A percentile compares a stretch with the other conserved stretches of the same genome.
These are phyloP conservation scores for Populus hybrid DNA, from an alignment of 441 rosid species.

Conservation along the genomic window DNA sequence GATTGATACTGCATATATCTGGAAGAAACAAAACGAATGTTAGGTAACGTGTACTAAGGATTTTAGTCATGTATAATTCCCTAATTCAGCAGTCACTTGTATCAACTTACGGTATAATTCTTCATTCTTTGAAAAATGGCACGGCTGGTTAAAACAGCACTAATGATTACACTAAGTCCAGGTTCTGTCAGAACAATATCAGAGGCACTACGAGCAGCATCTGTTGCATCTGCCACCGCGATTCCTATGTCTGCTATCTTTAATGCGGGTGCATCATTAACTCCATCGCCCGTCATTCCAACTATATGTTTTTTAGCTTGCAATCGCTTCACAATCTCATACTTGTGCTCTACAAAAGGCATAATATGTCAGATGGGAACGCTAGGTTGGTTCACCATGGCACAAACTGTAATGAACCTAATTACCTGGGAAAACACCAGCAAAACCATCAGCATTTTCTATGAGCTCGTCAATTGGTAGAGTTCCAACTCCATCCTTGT, in stretches of 20 bases:
- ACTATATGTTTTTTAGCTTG: slow-evolving; percentile 77
- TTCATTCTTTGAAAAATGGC: slow-evolving; percentile 96
- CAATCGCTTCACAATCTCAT: slow-evolving; percentile 80
- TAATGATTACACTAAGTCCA: slow-evolving; percentile 82
- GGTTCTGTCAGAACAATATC: slow-evolving; percentile 93
- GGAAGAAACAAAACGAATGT: slow-evolving; percentile 20
- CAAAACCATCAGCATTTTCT: slow-evolving; percentile 30
- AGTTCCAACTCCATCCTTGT: slow-evolving; percentile 58
- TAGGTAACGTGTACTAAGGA: neutral
- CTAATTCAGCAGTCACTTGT: neutral
- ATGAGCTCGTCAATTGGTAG: slow-evolving; percentile 84
- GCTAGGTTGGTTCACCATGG: slow-evolving; percentile 1
- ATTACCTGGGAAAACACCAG: slow-evolving; percentile 90
- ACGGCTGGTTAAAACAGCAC: slow-evolving; percentile 83
- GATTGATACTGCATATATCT: slow-evolving; percentile 94
- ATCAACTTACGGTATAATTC: slow-evolving; percentile 66
- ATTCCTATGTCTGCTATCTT: slow-evolving; percentile 94
- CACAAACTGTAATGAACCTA: neutral
- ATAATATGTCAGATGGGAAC: neutral
- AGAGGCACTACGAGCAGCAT: slow-evolving; percentile 88
- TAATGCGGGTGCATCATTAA: slow-evolving; percentile 91
- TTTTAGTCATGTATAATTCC: neutral
- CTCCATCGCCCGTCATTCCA: slow-evolving; percentile 98
- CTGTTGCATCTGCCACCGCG: slow-evolving; percentile 90
- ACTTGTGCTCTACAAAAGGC: slow-evolving; percentile 62